These are phyloP conservation scores for Wickerhamomyces bovis DNA, from an alignment of 805 yeast species.

Conservation along the genomic window DNA sequence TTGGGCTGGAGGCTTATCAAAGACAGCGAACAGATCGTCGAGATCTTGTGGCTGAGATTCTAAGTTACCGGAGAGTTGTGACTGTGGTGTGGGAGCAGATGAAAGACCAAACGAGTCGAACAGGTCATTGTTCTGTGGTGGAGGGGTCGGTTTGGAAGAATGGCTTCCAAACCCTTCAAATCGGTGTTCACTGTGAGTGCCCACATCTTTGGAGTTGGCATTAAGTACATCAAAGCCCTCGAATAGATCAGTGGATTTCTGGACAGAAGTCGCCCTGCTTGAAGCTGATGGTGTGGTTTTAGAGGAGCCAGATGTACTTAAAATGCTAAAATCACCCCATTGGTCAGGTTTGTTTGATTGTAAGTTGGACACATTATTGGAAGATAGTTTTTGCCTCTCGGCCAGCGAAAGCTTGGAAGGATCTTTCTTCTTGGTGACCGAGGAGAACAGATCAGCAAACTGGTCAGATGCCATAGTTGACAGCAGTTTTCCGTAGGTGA, in stretches of 20 bases:
- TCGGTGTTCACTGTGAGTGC: constrained; percentile 7
- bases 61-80: constrained; percentile 1
- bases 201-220: not conserved
- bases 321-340: constrained; percentile 35
- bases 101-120: constrained; percentile 14
- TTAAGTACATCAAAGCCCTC: constrained; percentile 20
- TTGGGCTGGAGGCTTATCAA: constrained; percentile 20
- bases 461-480: constrained; percentile 12
- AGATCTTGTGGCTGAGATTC: constrained; percentile 14
- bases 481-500: not conserved
- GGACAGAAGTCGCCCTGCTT: not conserved
- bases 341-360: constrained; percentile 6
- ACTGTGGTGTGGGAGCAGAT: not conserved
- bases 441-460: constrained; percentile 22
- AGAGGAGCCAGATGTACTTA: constrained; percentile 14
- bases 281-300: not conserved
- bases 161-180: constrained; percentile 17
- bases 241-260: constrained; percentile 10
- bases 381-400: constrained; percentile 28
- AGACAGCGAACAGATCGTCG: constrained; percentile 28
- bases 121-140: constrained; percentile 8
- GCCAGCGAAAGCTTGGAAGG: constrained; percentile 26
- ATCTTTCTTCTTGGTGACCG: constrained; percentile 19
- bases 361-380: constrained; percentile 4
- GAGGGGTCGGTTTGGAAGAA: constrained; percentile 1